Evolutionary conservation across 441 rosid species (phyloP).

Genomic region (Euphorbia schlechtendalii): DNA sequence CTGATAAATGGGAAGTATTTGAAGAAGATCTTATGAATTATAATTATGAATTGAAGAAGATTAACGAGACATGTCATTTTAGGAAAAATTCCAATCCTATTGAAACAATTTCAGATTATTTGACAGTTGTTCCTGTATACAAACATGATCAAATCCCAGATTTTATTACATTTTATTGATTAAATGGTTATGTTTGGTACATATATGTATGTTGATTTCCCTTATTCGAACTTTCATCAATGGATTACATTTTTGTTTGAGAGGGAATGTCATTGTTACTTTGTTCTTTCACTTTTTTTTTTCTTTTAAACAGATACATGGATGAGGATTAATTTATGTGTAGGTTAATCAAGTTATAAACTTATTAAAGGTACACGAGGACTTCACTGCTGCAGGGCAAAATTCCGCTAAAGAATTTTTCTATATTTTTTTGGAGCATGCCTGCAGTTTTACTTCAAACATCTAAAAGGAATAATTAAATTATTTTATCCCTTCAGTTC

Average conservation of each 20-base stretch:
- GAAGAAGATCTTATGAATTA: conserved; percentile 33
- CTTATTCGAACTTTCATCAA: neutral
- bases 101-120: conserved; percentile 3
- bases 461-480: no score
- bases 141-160: conserved; percentile 44
- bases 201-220: neutral
- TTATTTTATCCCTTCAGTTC: no score
- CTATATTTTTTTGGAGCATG: no score
- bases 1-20: conserved; percentile 65
- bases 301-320: neutral
- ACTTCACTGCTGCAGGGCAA: no score
- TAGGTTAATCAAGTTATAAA: no score
- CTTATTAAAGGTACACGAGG: no score
- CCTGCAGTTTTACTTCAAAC: no score
- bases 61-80: neutral
- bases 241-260: conserved; percentile 5
- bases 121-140: conserved; percentile 27
- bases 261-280: neutral
- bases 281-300: neutral
- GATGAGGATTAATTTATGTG: neutral
- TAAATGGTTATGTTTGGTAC: neutral
- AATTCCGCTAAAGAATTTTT: no score
- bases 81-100: conserved; percentile 6
- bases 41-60: neutral
- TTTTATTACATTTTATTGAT: conserved; percentile 52